A percentile compares a stretch with the other conserved stretches of the same genome.
Conservation (phyloP, 2,329 filamentous ascomycete species). For the Exophiala alcalophila region DNA sequence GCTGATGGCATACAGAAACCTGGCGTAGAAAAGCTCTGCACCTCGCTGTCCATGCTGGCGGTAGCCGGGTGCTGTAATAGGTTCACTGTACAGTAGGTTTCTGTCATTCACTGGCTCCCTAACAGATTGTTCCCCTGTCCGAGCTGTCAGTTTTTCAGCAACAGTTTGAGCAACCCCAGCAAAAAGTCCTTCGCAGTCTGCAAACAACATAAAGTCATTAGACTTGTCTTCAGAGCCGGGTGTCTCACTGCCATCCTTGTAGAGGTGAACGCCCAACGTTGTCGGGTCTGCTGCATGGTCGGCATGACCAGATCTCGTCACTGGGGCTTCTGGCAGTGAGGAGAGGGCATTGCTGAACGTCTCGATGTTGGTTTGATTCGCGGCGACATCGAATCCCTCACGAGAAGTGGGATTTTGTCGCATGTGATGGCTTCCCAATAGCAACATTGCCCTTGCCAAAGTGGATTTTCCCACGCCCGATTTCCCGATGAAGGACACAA, state of each 20-base stretch:
- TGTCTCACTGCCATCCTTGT: not conserved
- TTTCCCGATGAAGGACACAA: conserved; percentile 11
- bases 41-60: conserved; percentile 2
- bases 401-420: too few species aligned
- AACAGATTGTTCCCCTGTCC: not conserved
- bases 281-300: conserved; percentile 7
- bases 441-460: conserved; percentile 4
- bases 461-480: conserved; percentile 9
- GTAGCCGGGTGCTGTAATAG: conserved; percentile 1
- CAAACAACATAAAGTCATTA: conserved; percentile 5
- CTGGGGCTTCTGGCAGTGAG: conserved; percentile 1
- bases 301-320: conserved; percentile 7
- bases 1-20: conserved; percentile 7
- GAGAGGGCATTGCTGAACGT: conserved; percentile 1
- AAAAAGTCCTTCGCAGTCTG: conserved; percentile 10
- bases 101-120: conserved; percentile 1
- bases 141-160: conserved; percentile 3
- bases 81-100: conserved; percentile 6
- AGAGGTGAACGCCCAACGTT: conserved; percentile 8
- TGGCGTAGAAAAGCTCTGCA: conserved; percentile 6
- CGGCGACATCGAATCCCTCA: too few species aligned
- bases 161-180: conserved; percentile 5
- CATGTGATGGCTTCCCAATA: conserved; percentile 1
- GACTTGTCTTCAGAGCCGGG: not conserved
- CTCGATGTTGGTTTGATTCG: not conserved